These are phyloP conservation scores for Naganishia sp. DNA, from an alignment of 1,284 basidiomycete genomes.

Conservation along the genomic window DNA sequence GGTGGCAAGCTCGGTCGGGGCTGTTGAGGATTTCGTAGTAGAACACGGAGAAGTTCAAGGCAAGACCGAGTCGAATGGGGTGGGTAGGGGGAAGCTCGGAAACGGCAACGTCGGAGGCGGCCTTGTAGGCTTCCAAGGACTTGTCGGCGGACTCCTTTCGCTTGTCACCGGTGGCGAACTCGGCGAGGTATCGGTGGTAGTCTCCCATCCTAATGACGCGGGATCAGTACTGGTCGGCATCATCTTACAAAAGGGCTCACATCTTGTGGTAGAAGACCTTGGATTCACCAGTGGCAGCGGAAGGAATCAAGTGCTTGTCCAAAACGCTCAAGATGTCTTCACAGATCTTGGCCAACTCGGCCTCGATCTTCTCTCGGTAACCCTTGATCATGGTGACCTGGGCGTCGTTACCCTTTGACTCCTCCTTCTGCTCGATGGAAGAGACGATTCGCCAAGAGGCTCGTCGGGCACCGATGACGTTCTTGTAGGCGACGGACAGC, in stretches of 20 bases:
- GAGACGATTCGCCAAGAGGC: constrained; percentile 99
- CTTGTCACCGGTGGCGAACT: constrained; percentile 99
- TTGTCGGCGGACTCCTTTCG: constrained; percentile 98
- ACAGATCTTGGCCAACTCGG: constrained; percentile 97
- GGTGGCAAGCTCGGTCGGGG: constrained; percentile 97
- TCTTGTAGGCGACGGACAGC: constrained; percentile 99
- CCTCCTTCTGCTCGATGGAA: constrained; percentile 99
- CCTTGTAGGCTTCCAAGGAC: constrained; percentile 99
- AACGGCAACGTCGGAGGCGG: constrained; percentile 95
- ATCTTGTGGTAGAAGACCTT: constrained; percentile 99
- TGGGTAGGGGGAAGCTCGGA: constrained; percentile 98
- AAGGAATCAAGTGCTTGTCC: constrained; percentile 98
- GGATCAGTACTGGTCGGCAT: constrained; percentile 2
- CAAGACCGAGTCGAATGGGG: constrained; percentile 98
- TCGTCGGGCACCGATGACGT: constrained; percentile 98
- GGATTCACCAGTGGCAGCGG: constrained; percentile 94
- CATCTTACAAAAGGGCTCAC: constrained; percentile 54
- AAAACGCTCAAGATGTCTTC: constrained; percentile 99
- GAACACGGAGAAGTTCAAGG: constrained; percentile 99
- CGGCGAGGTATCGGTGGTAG: constrained; percentile 99
- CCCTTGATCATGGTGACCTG: constrained; percentile 99
- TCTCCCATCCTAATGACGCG: constrained; percentile 86
- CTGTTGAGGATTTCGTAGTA: constrained; percentile 99
- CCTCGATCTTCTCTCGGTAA: constrained; percentile 98
- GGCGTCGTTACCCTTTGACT: constrained; percentile 97